phyloP scores from a whole-genome alignment of 306 rosid species.

The Ochetophila trinervis region DNA sequence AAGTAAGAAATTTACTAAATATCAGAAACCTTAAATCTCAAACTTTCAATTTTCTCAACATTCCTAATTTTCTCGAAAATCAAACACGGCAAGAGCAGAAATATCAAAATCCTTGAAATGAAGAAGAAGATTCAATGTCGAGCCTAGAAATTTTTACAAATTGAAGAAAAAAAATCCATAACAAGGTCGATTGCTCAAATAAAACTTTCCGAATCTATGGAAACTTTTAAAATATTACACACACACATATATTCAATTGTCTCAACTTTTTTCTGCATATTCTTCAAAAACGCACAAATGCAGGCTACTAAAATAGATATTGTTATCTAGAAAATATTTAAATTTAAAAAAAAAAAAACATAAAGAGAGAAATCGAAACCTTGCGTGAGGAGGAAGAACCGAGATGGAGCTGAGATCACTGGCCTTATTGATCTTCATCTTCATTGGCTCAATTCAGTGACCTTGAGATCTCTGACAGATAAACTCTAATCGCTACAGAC shows the following conservation, averaged over 20 bases:
- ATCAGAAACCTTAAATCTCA: neutral
- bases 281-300: too few species aligned
- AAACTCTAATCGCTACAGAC: neutral
- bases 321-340: neutral
- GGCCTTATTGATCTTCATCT: slow-evolving; percentile 85
- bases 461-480: neutral
- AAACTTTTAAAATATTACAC: neutral
- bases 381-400: slow-evolving; percentile 74
- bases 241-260: neutral
- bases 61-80: slow-evolving; percentile 19
- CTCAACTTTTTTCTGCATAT: too few species aligned
- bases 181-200: neutral
- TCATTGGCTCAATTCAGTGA: slow-evolving; percentile 29
- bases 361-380: slow-evolving; percentile 19
- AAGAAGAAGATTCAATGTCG: neutral
- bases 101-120: neutral
- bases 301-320: too few species aligned
- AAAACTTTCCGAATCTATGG: neutral
- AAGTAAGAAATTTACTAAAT: neutral
- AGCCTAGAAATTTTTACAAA: neutral
- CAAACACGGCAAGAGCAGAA: slow-evolving; percentile 14
- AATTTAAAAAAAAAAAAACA: neutral
- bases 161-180: neutral
- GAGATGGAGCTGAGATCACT: slow-evolving; percentile 86
- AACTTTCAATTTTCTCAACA: slow-evolving; percentile 5